Evolutionary conservation across 179 eudicot genomes (phyloP).

Genomic region (Spergularia azorica): DNA sequence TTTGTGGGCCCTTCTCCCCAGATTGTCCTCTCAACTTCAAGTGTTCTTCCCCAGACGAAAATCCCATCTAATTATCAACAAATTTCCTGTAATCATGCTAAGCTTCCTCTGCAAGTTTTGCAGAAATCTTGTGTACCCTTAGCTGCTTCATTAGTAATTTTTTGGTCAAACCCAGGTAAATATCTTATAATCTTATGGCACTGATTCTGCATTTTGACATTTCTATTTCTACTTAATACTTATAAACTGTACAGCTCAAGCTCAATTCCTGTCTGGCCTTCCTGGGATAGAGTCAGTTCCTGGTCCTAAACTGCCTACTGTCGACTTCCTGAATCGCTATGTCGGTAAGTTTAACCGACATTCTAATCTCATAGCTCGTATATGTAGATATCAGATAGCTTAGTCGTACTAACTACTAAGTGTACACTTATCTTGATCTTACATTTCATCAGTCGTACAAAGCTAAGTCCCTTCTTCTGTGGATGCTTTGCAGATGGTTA

Average conservation of each 20-base stretch:
- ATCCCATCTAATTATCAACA: constrained; percentile 5
- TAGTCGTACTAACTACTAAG: not conserved
- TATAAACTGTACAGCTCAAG: constrained; percentile 60
- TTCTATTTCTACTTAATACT: not conserved
- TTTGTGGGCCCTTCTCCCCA: constrained; percentile 27
- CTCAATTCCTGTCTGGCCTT: constrained; percentile 81
- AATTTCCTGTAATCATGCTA: not conserved
- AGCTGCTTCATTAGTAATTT: constrained; percentile 31
- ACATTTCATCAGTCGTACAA: not conserved
- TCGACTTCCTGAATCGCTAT: constrained; percentile 68
- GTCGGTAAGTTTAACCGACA: constrained; percentile 45
- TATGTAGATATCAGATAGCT: not conserved
- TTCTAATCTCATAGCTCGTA: not conserved
- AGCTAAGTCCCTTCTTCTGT: not conserved
- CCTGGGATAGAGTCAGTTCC: constrained; percentile 89
- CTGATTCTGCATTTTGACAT: not conserved
- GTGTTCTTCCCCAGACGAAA: constrained; percentile 3
- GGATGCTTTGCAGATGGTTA: constrained; percentile 62
- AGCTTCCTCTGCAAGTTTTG: constrained; percentile 12
- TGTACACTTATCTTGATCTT: too few relatives aligned
- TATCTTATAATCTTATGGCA: not conserved
- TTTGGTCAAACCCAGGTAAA: constrained; percentile 38
- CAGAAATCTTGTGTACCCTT: constrained; percentile 28
- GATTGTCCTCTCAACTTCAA: not conserved
- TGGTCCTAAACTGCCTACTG: constrained; percentile 77